Conservation (phyloP, 768 basidiomycete genomes). For the Gyrodon lividus region DNA sequence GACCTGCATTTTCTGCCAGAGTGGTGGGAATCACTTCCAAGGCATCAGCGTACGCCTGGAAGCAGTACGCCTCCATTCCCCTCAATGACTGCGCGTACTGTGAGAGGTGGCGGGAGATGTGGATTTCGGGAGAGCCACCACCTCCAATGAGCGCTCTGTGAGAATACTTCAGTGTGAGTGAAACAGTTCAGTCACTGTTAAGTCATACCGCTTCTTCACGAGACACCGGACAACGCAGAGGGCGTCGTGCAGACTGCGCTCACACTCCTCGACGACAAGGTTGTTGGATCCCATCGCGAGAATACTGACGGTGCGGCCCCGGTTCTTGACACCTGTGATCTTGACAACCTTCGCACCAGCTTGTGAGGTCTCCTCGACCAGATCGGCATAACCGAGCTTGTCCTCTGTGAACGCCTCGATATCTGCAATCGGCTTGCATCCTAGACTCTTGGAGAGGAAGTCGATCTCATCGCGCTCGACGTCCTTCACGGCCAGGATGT, state of each 20-base stretch:
- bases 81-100: constrained; percentile 91
- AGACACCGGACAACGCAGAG: constrained; percentile 98
- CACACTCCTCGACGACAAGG: constrained; percentile 94
- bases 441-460: constrained; percentile 92
- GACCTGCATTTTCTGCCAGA: constrained; percentile 95
- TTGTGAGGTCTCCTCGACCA: constrained; percentile 85
- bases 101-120: constrained; percentile 87
- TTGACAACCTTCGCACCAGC: constrained; percentile 89
- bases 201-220: constrained; percentile 89
- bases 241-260: constrained; percentile 96
- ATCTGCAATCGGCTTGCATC: constrained; percentile 94
- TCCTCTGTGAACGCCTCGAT: constrained; percentile 98
- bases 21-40: constrained; percentile 98
- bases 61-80: constrained; percentile 99
- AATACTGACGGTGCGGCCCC: constrained; percentile 91
- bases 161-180: constrained; percentile 1
- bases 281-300: constrained; percentile 92
- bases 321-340: constrained; percentile 93
- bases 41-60: constrained; percentile 97
- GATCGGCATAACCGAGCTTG: constrained; percentile 94
- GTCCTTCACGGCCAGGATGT: constrained; percentile 95
- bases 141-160: constrained; percentile 88
- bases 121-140: constrained; percentile 97
- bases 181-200: background rate
- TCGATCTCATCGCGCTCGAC: constrained; percentile 98